phyloP scores from a whole-genome alignment of 768 basidiomycete species.

The Nevesoporus exiguus region DNA sequence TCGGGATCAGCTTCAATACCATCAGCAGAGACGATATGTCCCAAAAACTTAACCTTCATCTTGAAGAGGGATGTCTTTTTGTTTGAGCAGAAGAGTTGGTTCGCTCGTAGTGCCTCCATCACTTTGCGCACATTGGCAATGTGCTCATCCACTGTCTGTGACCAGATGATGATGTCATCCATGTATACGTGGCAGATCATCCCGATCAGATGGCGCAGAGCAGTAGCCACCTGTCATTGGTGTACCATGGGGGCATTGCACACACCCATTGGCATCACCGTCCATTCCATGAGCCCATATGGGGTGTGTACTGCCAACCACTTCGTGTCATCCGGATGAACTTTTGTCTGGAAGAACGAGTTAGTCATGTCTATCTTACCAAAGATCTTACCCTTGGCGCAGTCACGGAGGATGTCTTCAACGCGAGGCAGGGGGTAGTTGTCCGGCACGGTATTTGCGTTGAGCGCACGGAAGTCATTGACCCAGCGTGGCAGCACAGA shows the following conservation, averaged over 20 bases:
- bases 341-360: conserved; percentile 37
- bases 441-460: conserved; percentile 19
- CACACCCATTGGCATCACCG: conserved; percentile 12
- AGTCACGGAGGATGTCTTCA: conserved; percentile 22
- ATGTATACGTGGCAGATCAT: conserved; percentile 16
- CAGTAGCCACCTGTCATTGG: conserved; percentile 13
- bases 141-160: conserved; percentile 23
- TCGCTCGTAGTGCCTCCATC: conserved; percentile 22
- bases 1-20: not conserved
- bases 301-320: conserved; percentile 39
- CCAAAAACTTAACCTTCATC: not conserved
- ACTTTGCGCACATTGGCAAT: conserved; percentile 26
- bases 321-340: conserved; percentile 28
- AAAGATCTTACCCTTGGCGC: conserved; percentile 33
- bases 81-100: not conserved
- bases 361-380: conserved; percentile 41
- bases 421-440: conserved; percentile 17
- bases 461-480: conserved; percentile 28
- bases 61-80: not conserved
- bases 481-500: conserved; percentile 21
- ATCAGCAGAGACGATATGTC: not conserved
- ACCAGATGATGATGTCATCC: conserved; percentile 31
- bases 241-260: conserved; percentile 17
- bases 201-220: conserved; percentile 15
- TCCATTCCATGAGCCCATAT: conserved; percentile 39